Evolutionary conservation across 306 rosid genomes (phyloP), one percentile per base, ranked within the genome.

Genomic region (Prosopis cineraria): DNA sequence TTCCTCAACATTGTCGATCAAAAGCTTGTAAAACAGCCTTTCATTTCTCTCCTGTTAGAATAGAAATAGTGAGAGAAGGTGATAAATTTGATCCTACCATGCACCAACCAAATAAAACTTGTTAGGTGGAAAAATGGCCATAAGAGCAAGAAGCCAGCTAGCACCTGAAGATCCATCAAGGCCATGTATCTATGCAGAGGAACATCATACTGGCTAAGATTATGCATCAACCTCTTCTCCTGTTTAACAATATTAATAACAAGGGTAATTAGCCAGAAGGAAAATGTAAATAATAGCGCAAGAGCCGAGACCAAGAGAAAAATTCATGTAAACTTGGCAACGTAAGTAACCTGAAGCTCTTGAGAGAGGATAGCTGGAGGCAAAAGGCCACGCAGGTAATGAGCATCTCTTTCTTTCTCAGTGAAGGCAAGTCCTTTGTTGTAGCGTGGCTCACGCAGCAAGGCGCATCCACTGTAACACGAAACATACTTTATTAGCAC

Each of bases 121-220:
- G 34, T 19, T 6, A 4, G n/a, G 34, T 43, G 20, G 40, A 50
- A 45, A 62, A 60, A 8, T 11, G 33, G 63, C 63, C 63, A 34
- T 7, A 19, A 68, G 34, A 22, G 22, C 31, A 27, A 55, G 12
- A 25, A 30, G 60, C 65, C 68, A 73, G 39, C 4, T 55, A n/a
- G 53, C 73, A 90, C 98, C 95, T 95, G 98, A 86, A 95, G 98
- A 88, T 95, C 98, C 98, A 95, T 95, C 96, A 95, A 27, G 76
- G 98, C 93, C 71, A 73, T 85, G 89, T 95, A 95, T 79, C 83
- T 89, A 48, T 95, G 98, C 80, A 95, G 87, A 31, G 98, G 98
- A 79, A 95, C 98, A 11, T 92, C 93, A 69, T 95, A 95, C 63
- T 91, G 90, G 73, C 98, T 93, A 86, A 95, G 84, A 85, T 83